Conservation (phyloP, 2,329 filamentous ascomycete species). For the Pyrenochaeta sp. region DNA sequence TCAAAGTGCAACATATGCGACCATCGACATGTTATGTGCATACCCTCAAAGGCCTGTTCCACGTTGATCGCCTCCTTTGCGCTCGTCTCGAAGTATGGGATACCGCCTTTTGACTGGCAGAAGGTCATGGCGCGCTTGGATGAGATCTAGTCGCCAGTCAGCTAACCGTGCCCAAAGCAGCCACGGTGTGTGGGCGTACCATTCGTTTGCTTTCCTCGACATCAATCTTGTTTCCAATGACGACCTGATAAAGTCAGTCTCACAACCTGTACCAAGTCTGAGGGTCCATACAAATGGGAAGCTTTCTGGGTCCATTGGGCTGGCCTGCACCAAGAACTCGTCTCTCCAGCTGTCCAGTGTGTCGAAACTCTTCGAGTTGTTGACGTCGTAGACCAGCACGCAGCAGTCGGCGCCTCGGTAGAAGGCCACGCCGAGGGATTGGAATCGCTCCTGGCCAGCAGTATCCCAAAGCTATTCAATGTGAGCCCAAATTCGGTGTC, state of each 20-base stretch:
- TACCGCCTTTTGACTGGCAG: conserved; percentile 95
- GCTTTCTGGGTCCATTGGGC: conserved; percentile 92
- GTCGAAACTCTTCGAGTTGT: conserved; percentile 99
- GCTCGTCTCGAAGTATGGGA: conserved; percentile 99
- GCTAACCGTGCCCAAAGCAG: conserved; percentile 13
- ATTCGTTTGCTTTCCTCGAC: conserved; percentile 97
- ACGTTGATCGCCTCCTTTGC: conserved; percentile 99
- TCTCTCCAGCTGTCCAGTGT: conserved; percentile 98
- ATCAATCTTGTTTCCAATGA: conserved; percentile 99
- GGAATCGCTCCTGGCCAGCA: conserved; percentile 95
- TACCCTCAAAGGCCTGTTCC: conserved; percentile 79
- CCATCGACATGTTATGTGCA: conserved; percentile 9
- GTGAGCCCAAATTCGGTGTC: conserved; percentile 20
- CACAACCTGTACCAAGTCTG: conserved; percentile 16
- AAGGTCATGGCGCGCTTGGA: conserved; percentile 97
- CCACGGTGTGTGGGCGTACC: conserved; percentile 57
- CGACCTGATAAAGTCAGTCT: conserved; percentile 67
- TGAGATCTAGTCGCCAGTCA: conserved; percentile 71
- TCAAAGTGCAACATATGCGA: neutral
- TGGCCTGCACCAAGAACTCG: conserved; percentile 97
- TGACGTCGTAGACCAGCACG: conserved; percentile 97
- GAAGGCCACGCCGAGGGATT: conserved; percentile 95
- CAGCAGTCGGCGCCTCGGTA: conserved; percentile 98
- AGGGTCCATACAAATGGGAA: conserved; percentile 84
- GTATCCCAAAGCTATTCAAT: conserved; percentile 88